Evolutionary conservation across 495 filamentous ascomycete genomes (phyloP), one percentile per base, ranked within the genome.

Genomic region (Xylaria acuta): DNA sequence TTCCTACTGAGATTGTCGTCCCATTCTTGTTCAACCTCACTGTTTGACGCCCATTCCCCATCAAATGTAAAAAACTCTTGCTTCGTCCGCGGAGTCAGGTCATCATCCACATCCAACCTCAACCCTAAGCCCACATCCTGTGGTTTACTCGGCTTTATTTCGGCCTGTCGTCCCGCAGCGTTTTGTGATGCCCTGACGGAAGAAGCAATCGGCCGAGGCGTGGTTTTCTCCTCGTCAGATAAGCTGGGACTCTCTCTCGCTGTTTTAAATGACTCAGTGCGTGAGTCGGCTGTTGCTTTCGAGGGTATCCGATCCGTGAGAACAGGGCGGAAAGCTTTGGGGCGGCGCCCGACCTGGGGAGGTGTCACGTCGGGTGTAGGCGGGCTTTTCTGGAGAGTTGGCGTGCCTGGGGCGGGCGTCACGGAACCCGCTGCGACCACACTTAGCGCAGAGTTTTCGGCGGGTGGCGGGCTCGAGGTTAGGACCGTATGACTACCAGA

Each of bases 201-300:
- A 16, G 83, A 78, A 60, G 88, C 67, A 45, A 76, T 76, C 5
- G 86, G 83, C 1, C 84, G 84, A 43, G 88, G 82, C 4, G 87
- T 88, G 36, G 80, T 80, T 62, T 76, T 82, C 53, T 85, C 82
- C 45, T 92, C 91, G 67, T 92, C 91, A 0, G 90, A 89, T 3
- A 87, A 88, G 30, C 86, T 83, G 12, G 83, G 87, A 45, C 84
- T 80, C 77, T 95, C 92, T 30, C 81, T 85, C 16, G 92, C 92
- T 0, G 92, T 95, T 70, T 84, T 89, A 75, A 93, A 95, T 4
- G 92, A 94, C 38, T 93, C 90, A 27, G 89, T 84, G 22, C 90
- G 88, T 54, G 91, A 88, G 9, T 86, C 85, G 18, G 84, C 84
- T 47, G 82, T 82, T 27, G 86, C 77, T 65, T 82, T 84, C 25